Base-by-base conservation (phyloP, 2,329 filamentous ascomycete genomes). In the Reticulascus tulasneorum region DNA sequence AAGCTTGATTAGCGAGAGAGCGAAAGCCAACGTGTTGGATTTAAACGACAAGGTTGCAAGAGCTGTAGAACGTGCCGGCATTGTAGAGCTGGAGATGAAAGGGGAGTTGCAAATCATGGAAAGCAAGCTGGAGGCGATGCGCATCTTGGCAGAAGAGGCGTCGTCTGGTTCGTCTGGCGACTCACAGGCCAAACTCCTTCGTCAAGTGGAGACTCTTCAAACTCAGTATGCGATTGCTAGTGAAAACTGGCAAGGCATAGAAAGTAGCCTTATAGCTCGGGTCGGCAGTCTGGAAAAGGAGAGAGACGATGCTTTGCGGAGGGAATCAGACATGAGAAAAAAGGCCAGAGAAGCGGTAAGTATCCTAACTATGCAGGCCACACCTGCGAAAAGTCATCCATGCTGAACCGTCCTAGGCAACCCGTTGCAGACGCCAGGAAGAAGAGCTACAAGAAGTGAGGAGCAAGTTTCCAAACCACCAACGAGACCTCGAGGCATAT, bases 231-330 rank as follows among this genome's bases (percentile, higher is more conserved):
- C 89, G 1, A 82, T 94, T 36, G 93, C 93, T 2, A 93, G 87
- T 48, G 88, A 94, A 54, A 98, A 98, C 51, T 98, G 94, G 93
- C 90, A 96, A 55, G 87, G 89, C 1, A 94, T 98, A 44, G 91
- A 98, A 60, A 79, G 85, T 9, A 94, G 86, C 3, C 64, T 98
- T 21, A 75, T 91, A 33, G 79, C 86, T 16, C 79, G 90, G 38
- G 74, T 93, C 9, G 74, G 82, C 5, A 82, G 70, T 32, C 69
- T 97, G 9, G 93, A 98, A 58, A 93, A 85, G 55, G 94, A 98
- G 59, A 79, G 87, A 37, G 90, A 97, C 53, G 93, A 98, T 52
- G 78, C 86, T 8, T 73, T 80, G 32, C 82, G 82, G 48, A 81
- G 87, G 40, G 93, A 98, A 63, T 83, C 79, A 6, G 93, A 97